Evolutionary conservation across 2,329 filamentous ascomycete species (phyloP).

Genomic region (Pyrenophora tritici-repentis): DNA sequence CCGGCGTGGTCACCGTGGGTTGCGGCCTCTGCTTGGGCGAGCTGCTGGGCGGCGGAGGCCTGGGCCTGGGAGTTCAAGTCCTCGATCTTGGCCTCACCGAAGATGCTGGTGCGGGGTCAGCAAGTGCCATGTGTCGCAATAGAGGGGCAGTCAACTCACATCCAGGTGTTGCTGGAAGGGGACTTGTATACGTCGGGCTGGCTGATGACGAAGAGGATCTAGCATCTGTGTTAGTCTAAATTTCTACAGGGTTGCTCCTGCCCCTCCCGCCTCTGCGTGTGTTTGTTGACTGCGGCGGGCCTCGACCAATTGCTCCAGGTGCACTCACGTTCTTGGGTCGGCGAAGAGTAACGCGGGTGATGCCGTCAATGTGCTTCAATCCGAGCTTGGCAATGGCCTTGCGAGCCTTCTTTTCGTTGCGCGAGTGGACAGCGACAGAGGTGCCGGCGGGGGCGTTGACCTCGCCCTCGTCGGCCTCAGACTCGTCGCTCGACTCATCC

Average conservation of each 20-base stretch:
- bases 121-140: conserved; percentile 11
- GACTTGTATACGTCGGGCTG: conserved; percentile 99
- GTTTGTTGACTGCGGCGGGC: conserved; percentile 11
- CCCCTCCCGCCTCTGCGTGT: conserved; percentile 4
- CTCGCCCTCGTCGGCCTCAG: conserved; percentile 74
- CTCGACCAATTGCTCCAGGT: conserved; percentile 21
- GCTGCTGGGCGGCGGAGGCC: conserved; percentile 92
- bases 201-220: conserved; percentile 99
- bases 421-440: conserved; percentile 89
- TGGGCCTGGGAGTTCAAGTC: conserved; percentile 98
- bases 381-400: conserved; percentile 99
- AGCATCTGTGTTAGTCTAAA: conserved; percentile 21
- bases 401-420: conserved; percentile 99
- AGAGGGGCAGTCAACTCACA: conserved; percentile 66
- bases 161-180: conserved; percentile 99
- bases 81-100: conserved; percentile 99
- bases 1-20: conserved; percentile 67
- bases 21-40: conserved; percentile 73
- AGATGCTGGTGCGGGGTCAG: conserved; percentile 70
- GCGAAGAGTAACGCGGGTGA: conserved; percentile 96
- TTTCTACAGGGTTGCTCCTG: conserved; percentile 10
- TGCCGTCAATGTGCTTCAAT: conserved; percentile 92
- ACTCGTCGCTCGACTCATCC: conserved; percentile 73
- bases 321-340: conserved; percentile 96
- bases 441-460: conserved; percentile 79